Conservation (phyloP, 2,329 filamentous ascomycete species). For the Trichophyton equinum region DNA sequence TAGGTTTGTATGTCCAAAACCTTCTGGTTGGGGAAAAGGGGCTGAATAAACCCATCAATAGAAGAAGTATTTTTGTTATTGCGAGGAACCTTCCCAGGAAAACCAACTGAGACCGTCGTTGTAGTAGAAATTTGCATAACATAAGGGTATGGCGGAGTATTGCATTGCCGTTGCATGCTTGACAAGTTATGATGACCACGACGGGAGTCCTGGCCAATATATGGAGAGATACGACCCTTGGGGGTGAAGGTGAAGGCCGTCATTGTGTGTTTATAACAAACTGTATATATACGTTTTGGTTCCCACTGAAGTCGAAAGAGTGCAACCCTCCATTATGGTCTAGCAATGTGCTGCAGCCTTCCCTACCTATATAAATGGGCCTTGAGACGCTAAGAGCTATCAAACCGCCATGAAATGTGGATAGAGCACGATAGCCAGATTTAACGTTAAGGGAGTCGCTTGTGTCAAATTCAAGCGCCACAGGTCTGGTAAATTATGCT, state of each 20-base stretch:
- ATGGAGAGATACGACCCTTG: neutral
- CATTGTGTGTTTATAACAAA: neutral
- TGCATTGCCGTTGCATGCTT: slow-evolving; percentile 9
- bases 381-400: slow-evolving; percentile 1
- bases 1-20: slow-evolving; percentile 5
- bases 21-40: slow-evolving; percentile 9
- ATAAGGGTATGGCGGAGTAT: slow-evolving; percentile 6
- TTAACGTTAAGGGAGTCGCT: slow-evolving; percentile 5
- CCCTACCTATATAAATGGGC: neutral
- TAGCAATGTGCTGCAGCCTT: neutral
- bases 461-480: neutral
- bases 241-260: neutral
- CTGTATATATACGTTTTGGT: neutral
- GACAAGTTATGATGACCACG: slow-evolving; percentile 8
- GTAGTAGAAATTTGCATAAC: slow-evolving; percentile 6
- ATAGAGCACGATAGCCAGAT: neutral
- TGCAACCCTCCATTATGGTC: neutral
- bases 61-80: slow-evolving; percentile 6
- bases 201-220: neutral
- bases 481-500: slow-evolving; percentile 1
- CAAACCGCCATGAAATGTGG: neutral
- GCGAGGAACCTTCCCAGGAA: neutral
- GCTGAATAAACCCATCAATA: slow-evolving; percentile 7
- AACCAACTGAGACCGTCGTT: slow-evolving; percentile 7
- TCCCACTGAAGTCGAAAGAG: neutral